A percentile compares a stretch with the other conserved stretches of the same genome.
phyloP scores from a whole-genome alignment of 2,329 filamentous ascomycete genomes.

The Leptographium procerum region DNA sequence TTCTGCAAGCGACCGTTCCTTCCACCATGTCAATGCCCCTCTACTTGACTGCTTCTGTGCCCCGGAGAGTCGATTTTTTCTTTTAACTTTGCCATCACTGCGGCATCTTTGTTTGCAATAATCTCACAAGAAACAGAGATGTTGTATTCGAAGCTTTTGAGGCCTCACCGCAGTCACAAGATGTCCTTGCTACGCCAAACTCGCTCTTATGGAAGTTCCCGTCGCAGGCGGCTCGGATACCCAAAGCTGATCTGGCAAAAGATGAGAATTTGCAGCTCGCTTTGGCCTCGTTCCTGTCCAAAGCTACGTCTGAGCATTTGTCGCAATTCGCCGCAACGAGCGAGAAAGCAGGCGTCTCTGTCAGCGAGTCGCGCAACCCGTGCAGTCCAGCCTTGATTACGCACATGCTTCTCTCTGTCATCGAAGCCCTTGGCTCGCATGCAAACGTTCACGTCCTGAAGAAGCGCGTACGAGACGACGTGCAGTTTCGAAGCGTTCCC shows the following conservation, averaged over 20 bases:
- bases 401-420: conserved; percentile 46
- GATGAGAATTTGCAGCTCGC: conserved; percentile 29
- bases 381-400: conserved; percentile 45
- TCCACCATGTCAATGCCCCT: too few species aligned
- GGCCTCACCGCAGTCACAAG: conserved; percentile 38
- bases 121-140: neutral
- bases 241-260: conserved; percentile 20
- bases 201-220: conserved; percentile 51
- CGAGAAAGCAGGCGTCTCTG: conserved; percentile 35
- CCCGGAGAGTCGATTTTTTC: too few species aligned
- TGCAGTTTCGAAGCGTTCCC: conserved; percentile 29
- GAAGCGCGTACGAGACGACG: conserved; percentile 54
- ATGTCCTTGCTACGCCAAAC: conserved; percentile 37
- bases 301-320: conserved; percentile 37
- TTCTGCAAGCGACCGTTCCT: too few species aligned
- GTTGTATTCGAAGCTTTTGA: conserved; percentile 47
- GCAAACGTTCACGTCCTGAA: conserved; percentile 26
- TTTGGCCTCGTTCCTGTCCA: conserved; percentile 41
- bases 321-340: conserved; percentile 31
- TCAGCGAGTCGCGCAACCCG: conserved; percentile 47
- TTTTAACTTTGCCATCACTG: too few species aligned
- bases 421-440: conserved; percentile 40
- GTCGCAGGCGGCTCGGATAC: conserved; percentile 35
- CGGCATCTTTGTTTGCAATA: too few species aligned
- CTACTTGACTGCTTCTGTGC: too few species aligned